Evolutionary conservation across 202 grass and related monocot species (phyloP), one percentile per base, ranked within the genome.

Genomic region (Carex sylvatica): DNA sequence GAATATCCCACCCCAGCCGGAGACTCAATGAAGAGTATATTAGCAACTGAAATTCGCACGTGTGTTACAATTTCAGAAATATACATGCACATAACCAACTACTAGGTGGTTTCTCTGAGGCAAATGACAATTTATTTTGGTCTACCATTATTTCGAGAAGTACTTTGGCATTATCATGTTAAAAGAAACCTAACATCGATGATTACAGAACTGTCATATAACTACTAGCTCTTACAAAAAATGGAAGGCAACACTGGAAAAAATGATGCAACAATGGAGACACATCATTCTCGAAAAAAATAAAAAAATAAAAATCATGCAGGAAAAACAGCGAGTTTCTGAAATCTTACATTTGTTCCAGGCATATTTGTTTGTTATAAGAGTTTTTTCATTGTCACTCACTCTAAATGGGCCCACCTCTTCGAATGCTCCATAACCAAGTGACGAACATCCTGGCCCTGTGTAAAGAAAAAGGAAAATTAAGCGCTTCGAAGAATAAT

Each of bases 1-100:
- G 94, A 94, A 86, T 89, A 97, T 18, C 94, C 91, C 0, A 97
- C 91, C 2, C 86, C 94, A 1, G 83, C 91, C 20, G 91, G 94
- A 2, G 90, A 91, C 36, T 97, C 94, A 1, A 97, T 62, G 68
- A 97, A 97, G 61, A 97, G 77, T 61, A 97, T 70, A 64, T 94
- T 97, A 0, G 91, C 91, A 20, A 89, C 94, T 94, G 86, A 40
- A 85, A 78, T 47, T 49, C 9, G 7, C 24, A 80, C 9, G 12
- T 47, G 10, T 15, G 10, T 16, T 12, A 16, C 15, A 76, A 61
- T 2, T 42, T 61, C 10, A 69, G 8, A 47, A 40, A 62, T 51
- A 64, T 65, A 52, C 61, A 7, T 22, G 10, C 46, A 49, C 46
- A 49, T 12, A 49, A 49, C 9, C 9, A 46, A 47, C 68, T 22